Percentiles rank a stretch among this genome's conserved stretches.
Conservation (phyloP, 257 asterid genomes). For the Verbascum thapsus region DNA sequence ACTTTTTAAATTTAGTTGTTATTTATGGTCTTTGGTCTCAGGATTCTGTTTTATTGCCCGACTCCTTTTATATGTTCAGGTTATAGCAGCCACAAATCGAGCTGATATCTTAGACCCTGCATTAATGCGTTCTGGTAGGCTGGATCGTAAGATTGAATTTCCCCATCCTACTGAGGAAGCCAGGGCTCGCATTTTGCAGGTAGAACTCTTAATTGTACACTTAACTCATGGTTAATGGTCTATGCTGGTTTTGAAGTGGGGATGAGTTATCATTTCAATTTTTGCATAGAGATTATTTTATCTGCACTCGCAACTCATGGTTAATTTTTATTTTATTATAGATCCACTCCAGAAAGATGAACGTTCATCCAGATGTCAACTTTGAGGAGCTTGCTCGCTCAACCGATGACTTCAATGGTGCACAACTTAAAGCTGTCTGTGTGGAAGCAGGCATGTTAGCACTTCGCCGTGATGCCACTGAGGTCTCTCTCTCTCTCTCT, state of each 20-base stretch:
- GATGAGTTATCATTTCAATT: not conserved
- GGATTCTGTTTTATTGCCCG: constrained; percentile 18
- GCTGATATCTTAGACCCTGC: constrained; percentile 98
- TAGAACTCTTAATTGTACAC: constrained; percentile 21
- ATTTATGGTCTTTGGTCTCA: not conserved
- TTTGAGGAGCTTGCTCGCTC: constrained; percentile 99
- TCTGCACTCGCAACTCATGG: not conserved
- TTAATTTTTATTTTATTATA: constrained; percentile 29
- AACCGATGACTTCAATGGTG: constrained; percentile 96
- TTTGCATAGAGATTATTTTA: not conserved
- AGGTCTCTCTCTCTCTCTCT: constrained; percentile 51
- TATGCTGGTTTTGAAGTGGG: constrained; percentile 9
- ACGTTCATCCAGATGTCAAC: constrained; percentile 92
- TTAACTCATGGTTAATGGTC: not conserved
- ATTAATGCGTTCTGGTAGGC: constrained; percentile 87
- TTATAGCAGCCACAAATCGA: constrained; percentile 94
- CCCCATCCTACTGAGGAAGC: constrained; percentile 91
- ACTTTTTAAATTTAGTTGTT: too few species aligned
- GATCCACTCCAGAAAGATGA: constrained; percentile 98
- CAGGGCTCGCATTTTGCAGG: constrained; percentile 84
- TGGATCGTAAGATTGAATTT: constrained; percentile 96
- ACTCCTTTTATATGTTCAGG: constrained; percentile 46
- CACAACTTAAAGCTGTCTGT: constrained; percentile 95
- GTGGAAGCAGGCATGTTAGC: constrained; percentile 99
- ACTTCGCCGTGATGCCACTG: constrained; percentile 96